A percentile compares a stretch with the other conserved stretches of the same genome.
phyloP scores from a whole-genome alignment of 805 yeast species.

The Candida nanaspora region DNA sequence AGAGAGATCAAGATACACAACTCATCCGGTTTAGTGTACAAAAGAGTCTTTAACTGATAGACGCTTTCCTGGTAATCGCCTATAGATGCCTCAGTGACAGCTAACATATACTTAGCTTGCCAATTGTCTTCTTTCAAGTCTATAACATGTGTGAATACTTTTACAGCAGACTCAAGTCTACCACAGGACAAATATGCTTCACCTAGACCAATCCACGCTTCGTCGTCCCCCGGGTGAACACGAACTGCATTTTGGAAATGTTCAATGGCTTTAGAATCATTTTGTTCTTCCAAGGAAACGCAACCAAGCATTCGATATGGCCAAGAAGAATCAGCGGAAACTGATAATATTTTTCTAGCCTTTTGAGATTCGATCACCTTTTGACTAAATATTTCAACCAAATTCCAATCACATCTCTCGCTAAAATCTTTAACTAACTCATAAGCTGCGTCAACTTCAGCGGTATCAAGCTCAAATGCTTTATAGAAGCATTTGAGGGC shows the following conservation, averaged over 20 bases:
- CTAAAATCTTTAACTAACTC: constrained; percentile 68
- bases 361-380: constrained; percentile 59
- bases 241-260: constrained; percentile 85
- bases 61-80: constrained; percentile 64
- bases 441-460: constrained; percentile 69
- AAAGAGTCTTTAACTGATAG: constrained; percentile 34
- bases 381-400: constrained; percentile 68
- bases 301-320: constrained; percentile 86
- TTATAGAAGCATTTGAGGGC: constrained; percentile 84
- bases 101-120: constrained; percentile 62
- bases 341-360: constrained; percentile 41
- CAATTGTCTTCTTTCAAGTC: constrained; percentile 46
- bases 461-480: constrained; percentile 81
- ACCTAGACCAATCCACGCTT: constrained; percentile 96
- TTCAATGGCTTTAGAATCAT: constrained; percentile 74
- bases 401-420: constrained; percentile 66
- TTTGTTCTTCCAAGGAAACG: constrained; percentile 60
- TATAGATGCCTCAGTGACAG: constrained; percentile 53
- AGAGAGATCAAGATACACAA: constrained; percentile 43
- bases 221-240: constrained; percentile 54
- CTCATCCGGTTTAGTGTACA: constrained; percentile 39
- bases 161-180: constrained; percentile 75
- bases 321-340: constrained; percentile 50
- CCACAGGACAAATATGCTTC: constrained; percentile 88
- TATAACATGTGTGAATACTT: constrained; percentile 67